A percentile compares a stretch with the other conserved stretches of the same genome.
These are phyloP conservation scores for Prunus campanulata DNA, from an alignment of 306 rosid species.

Conservation along the genomic window DNA sequence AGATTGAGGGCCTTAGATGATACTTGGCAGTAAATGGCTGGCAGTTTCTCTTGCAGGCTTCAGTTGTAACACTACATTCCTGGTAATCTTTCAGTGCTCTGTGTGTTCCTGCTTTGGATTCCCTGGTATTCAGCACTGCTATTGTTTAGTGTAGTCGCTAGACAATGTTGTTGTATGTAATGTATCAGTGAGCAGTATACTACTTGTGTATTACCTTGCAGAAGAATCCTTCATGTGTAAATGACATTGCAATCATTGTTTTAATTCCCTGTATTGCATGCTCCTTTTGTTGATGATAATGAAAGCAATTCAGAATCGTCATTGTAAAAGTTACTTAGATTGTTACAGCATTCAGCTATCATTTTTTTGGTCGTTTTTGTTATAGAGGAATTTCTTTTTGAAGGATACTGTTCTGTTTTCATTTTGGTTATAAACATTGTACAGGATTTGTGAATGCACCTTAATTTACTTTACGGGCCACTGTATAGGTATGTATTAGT, in stretches of 20 bases:
- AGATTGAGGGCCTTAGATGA: conserved; percentile 73
- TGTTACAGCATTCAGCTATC: conserved; percentile 22
- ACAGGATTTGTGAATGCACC: neutral
- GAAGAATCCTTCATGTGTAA: conserved; percentile 58
- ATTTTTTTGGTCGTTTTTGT: conserved; percentile 25
- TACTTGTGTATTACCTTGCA: conserved; percentile 64
- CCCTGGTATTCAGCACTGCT: conserved; percentile 36
- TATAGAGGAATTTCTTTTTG: conserved; percentile 18
- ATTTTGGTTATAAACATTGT: neutral
- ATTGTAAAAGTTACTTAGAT: conserved; percentile 34
- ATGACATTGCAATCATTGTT: conserved; percentile 47
- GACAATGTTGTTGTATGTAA: conserved; percentile 51
- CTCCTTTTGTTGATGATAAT: conserved; percentile 42
- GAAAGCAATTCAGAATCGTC: conserved; percentile 45
- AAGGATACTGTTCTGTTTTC: neutral
- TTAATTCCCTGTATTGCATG: conserved; percentile 29
- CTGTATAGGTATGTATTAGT: neutral
- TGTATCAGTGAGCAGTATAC: conserved; percentile 50
- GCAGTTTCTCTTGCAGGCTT: conserved; percentile 33
- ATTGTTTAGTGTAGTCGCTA: conserved; percentile 50
- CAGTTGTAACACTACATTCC: conserved; percentile 40
- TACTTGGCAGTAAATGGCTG: conserved; percentile 27
- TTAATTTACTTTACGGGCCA: neutral
- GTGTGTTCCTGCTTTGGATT: conserved; percentile 45
- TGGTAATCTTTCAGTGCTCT: conserved; percentile 47